These are phyloP conservation scores for Panaeolus cyanescens DNA, from an alignment of 768 basidiomycete genomes.

Conservation along the genomic window DNA sequence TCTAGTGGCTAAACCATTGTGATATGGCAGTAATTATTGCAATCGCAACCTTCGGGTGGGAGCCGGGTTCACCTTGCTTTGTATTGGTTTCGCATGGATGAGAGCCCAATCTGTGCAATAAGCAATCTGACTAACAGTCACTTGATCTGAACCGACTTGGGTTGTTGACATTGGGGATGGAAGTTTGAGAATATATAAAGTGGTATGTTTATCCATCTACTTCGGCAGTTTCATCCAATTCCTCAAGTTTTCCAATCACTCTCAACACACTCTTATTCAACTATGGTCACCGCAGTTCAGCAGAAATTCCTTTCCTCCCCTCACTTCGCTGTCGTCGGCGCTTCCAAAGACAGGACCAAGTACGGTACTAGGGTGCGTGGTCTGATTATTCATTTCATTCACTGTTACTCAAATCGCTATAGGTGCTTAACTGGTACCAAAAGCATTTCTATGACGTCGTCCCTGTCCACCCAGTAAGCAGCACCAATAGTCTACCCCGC, in stretches of 20 bases:
- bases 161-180: background rate
- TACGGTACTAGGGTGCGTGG: slow-evolving; percentile 69
- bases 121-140: background rate
- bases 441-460: slow-evolving; percentile 57
- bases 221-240: background rate
- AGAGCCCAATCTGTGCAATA: background rate
- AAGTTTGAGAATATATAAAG: background rate
- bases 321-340: slow-evolving; percentile 78
- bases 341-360: slow-evolving; percentile 78
- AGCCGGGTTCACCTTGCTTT: background rate
- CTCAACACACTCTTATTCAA: background rate
- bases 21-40: background rate
- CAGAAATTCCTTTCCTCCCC: slow-evolving; percentile 66
- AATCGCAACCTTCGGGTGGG: background rate
- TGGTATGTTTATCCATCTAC: background rate
- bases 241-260: background rate
- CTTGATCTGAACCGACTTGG: background rate
- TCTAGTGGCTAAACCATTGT: no score
- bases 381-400: background rate
- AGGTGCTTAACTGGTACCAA: slow-evolving; percentile 84
- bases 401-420: slow-evolving; percentile 2
- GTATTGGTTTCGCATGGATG: background rate
- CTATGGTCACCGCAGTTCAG: slow-evolving; percentile 33
- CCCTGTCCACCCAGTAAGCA: slow-evolving; percentile 73
- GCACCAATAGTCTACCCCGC: background rate